Evolutionary conservation across 164 flowering plant genomes (phyloP).

Genomic region (Vitis cinerea): DNA sequence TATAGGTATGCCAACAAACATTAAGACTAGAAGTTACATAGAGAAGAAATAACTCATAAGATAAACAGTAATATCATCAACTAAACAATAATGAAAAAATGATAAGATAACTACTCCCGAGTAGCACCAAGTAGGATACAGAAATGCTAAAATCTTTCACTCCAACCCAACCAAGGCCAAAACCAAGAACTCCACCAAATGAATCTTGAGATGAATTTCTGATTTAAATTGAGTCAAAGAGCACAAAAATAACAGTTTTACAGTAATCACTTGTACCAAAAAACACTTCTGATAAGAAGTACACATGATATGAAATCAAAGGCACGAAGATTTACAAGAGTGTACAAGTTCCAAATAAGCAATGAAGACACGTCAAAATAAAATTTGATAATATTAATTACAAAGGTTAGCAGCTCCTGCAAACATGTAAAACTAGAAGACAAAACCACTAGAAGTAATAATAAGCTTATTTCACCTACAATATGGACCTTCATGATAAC

Average conservation of each 20-base stretch:
- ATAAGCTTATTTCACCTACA: too few species aligned
- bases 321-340: slow-evolving; percentile 1
- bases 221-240: slow-evolving; percentile 39
- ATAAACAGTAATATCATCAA: not conserved
- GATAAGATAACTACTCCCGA: not conserved
- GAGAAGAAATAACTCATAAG: slow-evolving; percentile 2
- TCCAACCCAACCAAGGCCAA: slow-evolving; percentile 37
- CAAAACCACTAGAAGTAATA: too few species aligned
- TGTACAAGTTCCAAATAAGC: not conserved
- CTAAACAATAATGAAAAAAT: not conserved
- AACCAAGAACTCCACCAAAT: slow-evolving; percentile 36
- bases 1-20: too few species aligned
- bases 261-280: not conserved
- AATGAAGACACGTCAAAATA: not conserved
- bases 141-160: slow-evolving; percentile 24
- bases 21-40: not conserved
- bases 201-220: slow-evolving; percentile 43
- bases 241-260: slow-evolving; percentile 25
- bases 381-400: too few species aligned
- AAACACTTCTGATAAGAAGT: not conserved
- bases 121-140: slow-evolving; percentile 47
- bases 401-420: too few species aligned
- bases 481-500: too few species aligned
- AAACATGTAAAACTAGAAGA: too few species aligned
- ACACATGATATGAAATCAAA: not conserved